Evolutionary conservation across 106 monocot genomes (phyloP).

Genomic region (Dendrobium catenatum): DNA sequence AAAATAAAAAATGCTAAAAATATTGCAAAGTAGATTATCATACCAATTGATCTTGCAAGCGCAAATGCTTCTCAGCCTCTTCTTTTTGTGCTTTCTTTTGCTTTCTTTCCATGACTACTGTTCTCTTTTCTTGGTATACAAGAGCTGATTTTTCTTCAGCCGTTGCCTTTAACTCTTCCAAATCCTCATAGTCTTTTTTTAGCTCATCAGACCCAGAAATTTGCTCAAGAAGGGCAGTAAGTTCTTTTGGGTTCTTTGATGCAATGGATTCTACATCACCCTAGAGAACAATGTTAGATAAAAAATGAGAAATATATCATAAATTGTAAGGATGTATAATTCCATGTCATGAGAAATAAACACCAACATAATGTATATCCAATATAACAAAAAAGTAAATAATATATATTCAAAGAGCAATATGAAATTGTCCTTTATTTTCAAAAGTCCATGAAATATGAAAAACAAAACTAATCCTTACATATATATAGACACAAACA

Average conservation of each 20-base stretch:
- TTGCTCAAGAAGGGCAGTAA: conserved; percentile 82
- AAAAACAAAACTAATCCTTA: background rate
- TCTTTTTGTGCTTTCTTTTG: conserved; percentile 99
- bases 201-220: conserved; percentile 95
- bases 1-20: background rate
- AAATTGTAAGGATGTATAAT: background rate
- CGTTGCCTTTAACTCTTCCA: conserved; percentile 60
- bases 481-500: background rate
- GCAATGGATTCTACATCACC: conserved; percentile 99
- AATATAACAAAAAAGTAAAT: background rate
- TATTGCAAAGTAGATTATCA: background rate
- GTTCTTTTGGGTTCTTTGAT: conserved; percentile 97
- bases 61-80: conserved; percentile 97
- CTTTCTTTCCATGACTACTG: conserved; percentile 82
- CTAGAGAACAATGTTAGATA: conserved; percentile 22
- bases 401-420: too few relatives aligned
- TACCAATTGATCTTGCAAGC: conserved; percentile 86
- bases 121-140: conserved; percentile 92
- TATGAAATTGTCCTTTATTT: background rate
- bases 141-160: conserved; percentile 91
- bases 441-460: background rate
- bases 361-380: background rate
- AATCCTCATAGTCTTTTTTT: conserved; percentile 84
- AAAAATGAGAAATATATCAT: background rate
- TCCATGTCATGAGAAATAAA: background rate